Evolutionary conservation across 2,329 filamentous ascomycete genomes (phyloP).

Genomic region (Harringtonia aguacate): DNA sequence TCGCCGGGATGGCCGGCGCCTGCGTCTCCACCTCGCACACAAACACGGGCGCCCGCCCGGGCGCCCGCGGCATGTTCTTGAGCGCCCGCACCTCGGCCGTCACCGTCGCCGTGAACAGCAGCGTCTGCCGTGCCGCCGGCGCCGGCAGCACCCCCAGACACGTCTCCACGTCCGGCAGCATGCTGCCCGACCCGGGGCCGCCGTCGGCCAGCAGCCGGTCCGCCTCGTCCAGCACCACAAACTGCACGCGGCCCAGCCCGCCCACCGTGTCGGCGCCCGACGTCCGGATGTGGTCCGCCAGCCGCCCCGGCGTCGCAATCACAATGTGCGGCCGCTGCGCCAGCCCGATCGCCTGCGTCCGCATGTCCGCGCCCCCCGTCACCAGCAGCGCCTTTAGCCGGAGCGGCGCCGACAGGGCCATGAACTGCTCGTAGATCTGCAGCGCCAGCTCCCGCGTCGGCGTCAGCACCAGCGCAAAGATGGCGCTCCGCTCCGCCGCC

Average conservation of each 20-base stretch:
- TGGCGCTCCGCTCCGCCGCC: slow-evolving; percentile 83
- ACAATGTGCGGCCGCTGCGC: slow-evolving; percentile 78
- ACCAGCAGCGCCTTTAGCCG: slow-evolving; percentile 81
- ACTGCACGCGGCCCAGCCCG: slow-evolving; percentile 66
- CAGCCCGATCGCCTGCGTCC: slow-evolving; percentile 75
- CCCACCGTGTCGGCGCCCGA: slow-evolving; percentile 86
- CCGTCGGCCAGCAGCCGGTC: slow-evolving; percentile 65
- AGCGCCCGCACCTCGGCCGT: slow-evolving; percentile 84
- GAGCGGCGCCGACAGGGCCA: slow-evolving; percentile 80
- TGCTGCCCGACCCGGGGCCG: slow-evolving; percentile 54
- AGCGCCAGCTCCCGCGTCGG: slow-evolving; percentile 86
- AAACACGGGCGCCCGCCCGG: slow-evolving; percentile 67
- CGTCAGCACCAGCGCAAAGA: slow-evolving; percentile 82
- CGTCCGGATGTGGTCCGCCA: slow-evolving; percentile 86
- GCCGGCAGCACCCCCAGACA: slow-evolving; percentile 76
- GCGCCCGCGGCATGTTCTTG: slow-evolving; percentile 62
- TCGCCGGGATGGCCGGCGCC: slow-evolving; percentile 65
- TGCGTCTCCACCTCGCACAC: slow-evolving; percentile 79
- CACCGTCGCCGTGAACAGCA: slow-evolving; percentile 92
- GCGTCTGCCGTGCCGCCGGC: slow-evolving; percentile 71
- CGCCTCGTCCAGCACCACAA: slow-evolving; percentile 91
- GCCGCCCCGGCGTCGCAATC: slow-evolving; percentile 83
- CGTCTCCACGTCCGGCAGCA: slow-evolving; percentile 89
- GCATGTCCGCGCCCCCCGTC: slow-evolving; percentile 89
- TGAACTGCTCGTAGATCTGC: slow-evolving; percentile 94